Base-by-base conservation (phyloP, 805 yeast genomes). In the Starmerella stellata region DNA sequence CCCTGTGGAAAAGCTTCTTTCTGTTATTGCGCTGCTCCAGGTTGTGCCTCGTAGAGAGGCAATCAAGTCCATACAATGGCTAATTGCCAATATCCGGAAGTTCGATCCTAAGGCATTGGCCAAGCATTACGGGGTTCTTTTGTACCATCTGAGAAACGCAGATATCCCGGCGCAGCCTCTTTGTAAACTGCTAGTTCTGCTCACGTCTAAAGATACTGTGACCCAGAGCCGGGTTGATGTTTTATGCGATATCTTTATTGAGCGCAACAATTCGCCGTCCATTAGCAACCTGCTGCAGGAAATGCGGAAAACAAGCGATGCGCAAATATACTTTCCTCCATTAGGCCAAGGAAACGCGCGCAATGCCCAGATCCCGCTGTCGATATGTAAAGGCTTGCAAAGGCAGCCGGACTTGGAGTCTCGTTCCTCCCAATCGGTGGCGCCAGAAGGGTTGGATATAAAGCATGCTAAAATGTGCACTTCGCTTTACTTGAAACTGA, bases 201-300 rank as follows among this genome's bases (percentile, higher is more conserved):
- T 44, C 20, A 45, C 48, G 5, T 41, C 38, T 24, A 31, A 20
- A 9, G 2, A 9, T 7, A 35, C 37, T 1, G 28, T 45, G 2
- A 45, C 48, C 9, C 48, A 45, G 27, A 32, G 43, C 21, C 36
- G 48, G 9, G 46, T 45, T 14, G 36, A 38, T 25, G 13, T 38
- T n/a, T 29, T 45, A 13, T 17, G 36, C 21, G 37, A 29, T 9
- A 19, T 44, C 16, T 43, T 28, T 23, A 3, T 20, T 4, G 21
- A 11, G 13, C 34, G 29, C 24, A 14, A 23, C n/a, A 40, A 39
- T 28, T 41, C 48, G 18, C 44, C 44, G 5, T 41, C 47, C 1
- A n/a, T 45, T 4, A 40, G 34, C 13, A 30, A 44, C 17, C 47
- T 45, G n/a, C 40, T 45, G 30, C 24, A 19, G 18, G 21, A 20